Percentiles rank a stretch among this genome's conserved stretches.
Conservation (phyloP, 2,329 filamentous ascomycete genomes). For the Sporothrix euskadiensis region DNA sequence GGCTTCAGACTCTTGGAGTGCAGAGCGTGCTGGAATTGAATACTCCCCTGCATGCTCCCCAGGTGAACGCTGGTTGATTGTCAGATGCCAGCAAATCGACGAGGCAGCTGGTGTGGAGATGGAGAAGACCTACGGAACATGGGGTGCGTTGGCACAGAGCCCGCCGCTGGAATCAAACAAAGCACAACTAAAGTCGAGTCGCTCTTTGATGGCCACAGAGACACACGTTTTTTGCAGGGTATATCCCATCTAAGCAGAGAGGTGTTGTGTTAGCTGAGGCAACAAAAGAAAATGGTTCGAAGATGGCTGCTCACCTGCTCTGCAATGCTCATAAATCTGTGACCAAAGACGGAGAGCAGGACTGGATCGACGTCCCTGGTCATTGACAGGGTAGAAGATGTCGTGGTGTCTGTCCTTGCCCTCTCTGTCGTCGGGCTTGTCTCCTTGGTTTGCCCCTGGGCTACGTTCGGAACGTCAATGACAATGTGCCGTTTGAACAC, state of each 20-base stretch:
- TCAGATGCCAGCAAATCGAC: conserved; percentile 62
- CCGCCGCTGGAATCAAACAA: conserved; percentile 74
- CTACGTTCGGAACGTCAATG: conserved; percentile 62
- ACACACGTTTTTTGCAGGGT: conserved; percentile 2
- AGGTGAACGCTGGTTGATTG: conserved; percentile 67
- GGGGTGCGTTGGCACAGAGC: conserved; percentile 75
- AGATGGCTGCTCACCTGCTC: conserved; percentile 26
- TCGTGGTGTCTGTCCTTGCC: too few species aligned
- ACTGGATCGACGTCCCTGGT: conserved; percentile 65
- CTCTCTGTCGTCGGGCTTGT: conserved; percentile 39
- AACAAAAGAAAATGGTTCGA: neutral
- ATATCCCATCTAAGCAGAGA: too few species aligned
- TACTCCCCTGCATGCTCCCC: conserved; percentile 46
- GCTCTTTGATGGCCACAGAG: conserved; percentile 26
- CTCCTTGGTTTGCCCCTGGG: conserved; percentile 33
- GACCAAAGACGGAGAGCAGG: conserved; percentile 34
- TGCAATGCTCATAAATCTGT: conserved; percentile 26
- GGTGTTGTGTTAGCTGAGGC: too few species aligned
- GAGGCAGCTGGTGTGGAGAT: conserved; percentile 47
- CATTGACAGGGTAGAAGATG: neutral
- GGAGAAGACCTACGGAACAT: conserved; percentile 55
- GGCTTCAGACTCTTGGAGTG: too few species aligned
- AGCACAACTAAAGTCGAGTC: conserved; percentile 60
- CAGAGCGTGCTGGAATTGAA: too few species aligned
- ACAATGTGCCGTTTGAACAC: conserved; percentile 78